Evolutionary conservation across 106 monocot species (phyloP).

Genomic region (Chionographis japonica): DNA sequence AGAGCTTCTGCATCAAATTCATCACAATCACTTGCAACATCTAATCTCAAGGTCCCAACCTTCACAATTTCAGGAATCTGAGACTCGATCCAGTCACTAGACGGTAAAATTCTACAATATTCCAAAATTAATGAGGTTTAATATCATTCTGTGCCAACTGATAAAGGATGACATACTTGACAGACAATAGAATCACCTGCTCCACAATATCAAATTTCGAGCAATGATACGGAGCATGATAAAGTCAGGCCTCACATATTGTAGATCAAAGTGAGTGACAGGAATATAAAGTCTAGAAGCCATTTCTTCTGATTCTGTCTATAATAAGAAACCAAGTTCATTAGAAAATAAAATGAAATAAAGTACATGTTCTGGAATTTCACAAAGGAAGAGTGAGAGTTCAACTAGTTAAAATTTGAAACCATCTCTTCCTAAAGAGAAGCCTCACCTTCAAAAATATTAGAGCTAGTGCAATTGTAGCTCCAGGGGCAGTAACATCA

Average conservation of each 20-base stretch:
- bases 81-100: slow-evolving; percentile 78
- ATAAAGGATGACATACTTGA: not conserved
- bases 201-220: slow-evolving; percentile 90
- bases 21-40: slow-evolving; percentile 51
- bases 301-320: slow-evolving; percentile 81
- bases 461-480: slow-evolving; percentile 85
- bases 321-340: slow-evolving; percentile 14
- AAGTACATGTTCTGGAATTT: no score
- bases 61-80: slow-evolving; percentile 77
- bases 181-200: slow-evolving; percentile 39
- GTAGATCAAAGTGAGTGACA: slow-evolving; percentile 74
- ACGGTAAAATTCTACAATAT: slow-evolving; percentile 59
- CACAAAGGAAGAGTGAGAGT: no score
- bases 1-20: slow-evolving; percentile 72
- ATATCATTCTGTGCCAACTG: not conserved
- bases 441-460: slow-evolving; percentile 79
- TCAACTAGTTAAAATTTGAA: no score
- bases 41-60: slow-evolving; percentile 32
- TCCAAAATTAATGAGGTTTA: not conserved
- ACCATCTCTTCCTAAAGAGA: no score
- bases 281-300: slow-evolving; percentile 75
- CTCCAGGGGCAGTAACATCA: slow-evolving; percentile 94
- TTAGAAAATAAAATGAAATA: not conserved
- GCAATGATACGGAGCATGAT: slow-evolving; percentile 94
- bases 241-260: slow-evolving; percentile 97